Conservation (phyloP, 2,329 filamentous ascomycete genomes). For the Aspergillus felis region DNA sequence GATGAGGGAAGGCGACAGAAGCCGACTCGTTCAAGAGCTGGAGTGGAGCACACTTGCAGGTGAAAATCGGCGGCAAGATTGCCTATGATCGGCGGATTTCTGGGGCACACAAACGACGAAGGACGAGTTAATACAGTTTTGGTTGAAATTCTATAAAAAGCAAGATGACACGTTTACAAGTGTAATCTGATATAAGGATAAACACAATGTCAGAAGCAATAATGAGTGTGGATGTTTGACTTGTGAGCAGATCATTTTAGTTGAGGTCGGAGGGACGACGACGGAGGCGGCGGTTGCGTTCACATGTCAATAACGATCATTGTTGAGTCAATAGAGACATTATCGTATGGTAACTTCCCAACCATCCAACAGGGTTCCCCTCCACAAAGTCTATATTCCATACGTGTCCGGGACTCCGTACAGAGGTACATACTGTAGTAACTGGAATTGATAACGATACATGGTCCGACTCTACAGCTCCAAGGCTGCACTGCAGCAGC, state of each 20-base stretch:
- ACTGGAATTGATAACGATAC: too few species aligned
- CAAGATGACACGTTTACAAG: background rate
- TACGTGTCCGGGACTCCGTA: background rate
- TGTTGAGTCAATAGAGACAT: background rate
- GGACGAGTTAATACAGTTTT: background rate
- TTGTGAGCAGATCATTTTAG: background rate
- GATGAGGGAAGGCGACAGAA: background rate
- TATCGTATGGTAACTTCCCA: background rate
- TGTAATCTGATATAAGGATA: background rate
- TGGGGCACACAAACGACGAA: background rate
- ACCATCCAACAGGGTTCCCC: background rate
- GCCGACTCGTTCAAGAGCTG: background rate
- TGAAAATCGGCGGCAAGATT: background rate
- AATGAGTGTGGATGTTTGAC: background rate
- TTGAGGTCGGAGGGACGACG: background rate
- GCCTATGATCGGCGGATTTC: background rate
- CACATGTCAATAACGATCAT: background rate
- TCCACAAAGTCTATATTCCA: background rate
- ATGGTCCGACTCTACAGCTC: too few species aligned
- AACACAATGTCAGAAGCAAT: background rate
- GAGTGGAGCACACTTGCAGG: background rate
- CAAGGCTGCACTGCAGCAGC: too few species aligned
- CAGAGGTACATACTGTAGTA: background rate
- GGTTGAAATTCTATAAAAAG: background rate
- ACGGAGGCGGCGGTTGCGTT: background rate